Percentiles rank a stretch among this genome's conserved stretches.
Conservation (phyloP, 768 basidiomycete species). For the Kwoniella mangroviensis region DNA sequence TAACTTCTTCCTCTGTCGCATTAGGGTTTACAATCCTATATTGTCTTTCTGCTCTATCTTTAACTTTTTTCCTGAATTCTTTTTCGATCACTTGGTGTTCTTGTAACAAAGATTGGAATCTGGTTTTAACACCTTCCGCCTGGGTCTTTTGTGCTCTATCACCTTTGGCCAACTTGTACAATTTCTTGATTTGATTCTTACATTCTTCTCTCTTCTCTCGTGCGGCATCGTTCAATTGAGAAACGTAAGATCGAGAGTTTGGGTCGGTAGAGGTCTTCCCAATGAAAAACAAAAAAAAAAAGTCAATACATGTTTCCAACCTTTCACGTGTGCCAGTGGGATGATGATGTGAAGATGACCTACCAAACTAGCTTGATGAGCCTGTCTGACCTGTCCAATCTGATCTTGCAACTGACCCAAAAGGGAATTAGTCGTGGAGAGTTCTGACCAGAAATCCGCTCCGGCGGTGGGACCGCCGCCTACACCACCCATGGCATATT, state of each 20-base stretch:
- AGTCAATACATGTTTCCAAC: slow-evolving; percentile 64
- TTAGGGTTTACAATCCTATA: slow-evolving; percentile 72
- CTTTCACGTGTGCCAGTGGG: slow-evolving; percentile 63
- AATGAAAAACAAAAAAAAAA: slow-evolving; percentile 57
- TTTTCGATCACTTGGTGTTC: slow-evolving; percentile 62
- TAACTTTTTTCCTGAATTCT: slow-evolving; percentile 61
- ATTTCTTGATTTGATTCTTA: slow-evolving; percentile 58
- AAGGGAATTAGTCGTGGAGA: slow-evolving; percentile 41
- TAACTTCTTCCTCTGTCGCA: slow-evolving; percentile 79
- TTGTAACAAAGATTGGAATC: slow-evolving; percentile 60
- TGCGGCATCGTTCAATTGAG: slow-evolving; percentile 52
- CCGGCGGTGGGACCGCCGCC: slow-evolving; percentile 32
- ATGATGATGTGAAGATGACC: slow-evolving; percentile 22
- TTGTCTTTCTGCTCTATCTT: slow-evolving; percentile 61
- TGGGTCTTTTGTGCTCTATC: slow-evolving; percentile 57
- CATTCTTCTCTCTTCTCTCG: slow-evolving; percentile 57
- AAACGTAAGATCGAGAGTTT: slow-evolving; percentile 46
- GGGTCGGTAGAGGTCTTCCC: slow-evolving; percentile 73
- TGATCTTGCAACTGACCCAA: slow-evolving; percentile 54
- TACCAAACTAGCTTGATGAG: slow-evolving; percentile 53
- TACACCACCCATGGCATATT: slow-evolving; percentile 46
- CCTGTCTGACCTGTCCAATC: slow-evolving; percentile 53
- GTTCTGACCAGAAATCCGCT: slow-evolving; percentile 53
- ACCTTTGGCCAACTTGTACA: slow-evolving; percentile 59
- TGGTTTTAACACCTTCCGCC: slow-evolving; percentile 59